Evolutionary conservation across 768 basidiomycete genomes (phyloP).

Genomic region (Boletus subcaerulescens): DNA sequence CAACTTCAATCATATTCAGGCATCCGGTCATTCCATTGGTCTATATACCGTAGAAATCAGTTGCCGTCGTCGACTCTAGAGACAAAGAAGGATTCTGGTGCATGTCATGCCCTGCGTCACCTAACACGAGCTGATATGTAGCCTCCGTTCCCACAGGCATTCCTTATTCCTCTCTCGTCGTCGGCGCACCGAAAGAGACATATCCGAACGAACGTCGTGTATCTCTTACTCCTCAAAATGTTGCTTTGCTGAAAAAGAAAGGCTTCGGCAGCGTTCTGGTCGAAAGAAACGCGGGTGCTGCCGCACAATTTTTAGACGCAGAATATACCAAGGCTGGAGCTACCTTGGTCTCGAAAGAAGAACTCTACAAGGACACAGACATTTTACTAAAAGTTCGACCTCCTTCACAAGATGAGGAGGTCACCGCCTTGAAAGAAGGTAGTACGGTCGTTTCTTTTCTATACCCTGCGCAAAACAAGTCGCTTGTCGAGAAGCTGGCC

Average conservation of each 20-base stretch:
- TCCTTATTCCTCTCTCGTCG: constrained; percentile 69
- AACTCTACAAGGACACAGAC: constrained; percentile 66
- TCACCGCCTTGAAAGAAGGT: constrained; percentile 60
- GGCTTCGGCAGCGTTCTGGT: constrained; percentile 74
- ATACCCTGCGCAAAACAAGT: constrained; percentile 80
- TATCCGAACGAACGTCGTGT: constrained; percentile 80
- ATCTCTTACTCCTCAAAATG: constrained; percentile 78
- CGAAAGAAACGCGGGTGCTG: constrained; percentile 65
- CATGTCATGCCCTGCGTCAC: constrained; percentile 1
- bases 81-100: constrained; percentile 27
- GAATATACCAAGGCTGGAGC: constrained; percentile 80
- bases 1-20: constrained; percentile 15
- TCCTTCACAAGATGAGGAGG: constrained; percentile 63
- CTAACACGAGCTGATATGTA: background rate
- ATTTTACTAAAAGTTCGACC: constrained; percentile 87
- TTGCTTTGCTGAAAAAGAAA: constrained; percentile 72
- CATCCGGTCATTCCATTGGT: constrained; percentile 32
- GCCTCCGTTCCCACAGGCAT: constrained; percentile 34
- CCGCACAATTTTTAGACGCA: constrained; percentile 79
- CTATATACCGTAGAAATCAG: constrained; percentile 25
- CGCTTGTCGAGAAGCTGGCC: constrained; percentile 67
- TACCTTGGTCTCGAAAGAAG: constrained; percentile 66
- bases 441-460: constrained; percentile 82
- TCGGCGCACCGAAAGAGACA: constrained; percentile 76
- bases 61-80: constrained; percentile 7